Evolutionary conservation across 2,329 filamentous ascomycete genomes (phyloP).

Genomic region (Bipolaris oryzae): DNA sequence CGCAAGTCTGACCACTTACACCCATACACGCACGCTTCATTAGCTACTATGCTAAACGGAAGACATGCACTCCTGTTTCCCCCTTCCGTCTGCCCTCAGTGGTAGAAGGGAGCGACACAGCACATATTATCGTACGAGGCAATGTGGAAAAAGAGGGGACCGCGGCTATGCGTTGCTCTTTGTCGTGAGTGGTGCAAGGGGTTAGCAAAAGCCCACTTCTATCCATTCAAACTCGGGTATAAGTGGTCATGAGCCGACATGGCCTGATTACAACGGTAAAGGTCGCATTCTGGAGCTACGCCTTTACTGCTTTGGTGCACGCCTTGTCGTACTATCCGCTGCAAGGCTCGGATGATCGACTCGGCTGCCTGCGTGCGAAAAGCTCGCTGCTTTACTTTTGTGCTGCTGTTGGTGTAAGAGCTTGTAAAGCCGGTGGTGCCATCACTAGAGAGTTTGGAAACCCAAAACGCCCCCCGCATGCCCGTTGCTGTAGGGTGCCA

Average conservation of each 20-base stretch:
- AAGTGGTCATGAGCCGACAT: slow-evolving; percentile 14
- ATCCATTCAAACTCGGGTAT: slow-evolving; percentile 6
- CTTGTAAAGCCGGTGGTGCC: slow-evolving; percentile 3
- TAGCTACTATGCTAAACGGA: background rate
- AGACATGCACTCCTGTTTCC: too few relatives aligned
- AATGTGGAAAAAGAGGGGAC: background rate
- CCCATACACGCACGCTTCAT: background rate
- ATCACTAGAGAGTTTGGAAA: slow-evolving; percentile 3
- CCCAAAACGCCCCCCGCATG: background rate
- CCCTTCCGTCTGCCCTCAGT: background rate
- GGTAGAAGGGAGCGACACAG: background rate
- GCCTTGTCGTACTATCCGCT: slow-evolving; percentile 4
- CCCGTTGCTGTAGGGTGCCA: background rate
- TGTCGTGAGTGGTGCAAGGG: background rate
- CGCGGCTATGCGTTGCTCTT: background rate
- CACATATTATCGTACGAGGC: slow-evolving; percentile 1
- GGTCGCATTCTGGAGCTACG: background rate
- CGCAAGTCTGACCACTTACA: background rate
- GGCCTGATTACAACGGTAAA: slow-evolving; percentile 13
- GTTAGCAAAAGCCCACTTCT: background rate
- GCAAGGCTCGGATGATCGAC: slow-evolving; percentile 16
- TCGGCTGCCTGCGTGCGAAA: background rate
- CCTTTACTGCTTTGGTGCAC: slow-evolving; percentile 5
- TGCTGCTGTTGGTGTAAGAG: slow-evolving; percentile 7
- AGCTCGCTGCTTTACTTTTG: background rate